Evolutionary conservation across 768 basidiomycete species (phyloP).

Genomic region (Boletus tomentosulus): DNA sequence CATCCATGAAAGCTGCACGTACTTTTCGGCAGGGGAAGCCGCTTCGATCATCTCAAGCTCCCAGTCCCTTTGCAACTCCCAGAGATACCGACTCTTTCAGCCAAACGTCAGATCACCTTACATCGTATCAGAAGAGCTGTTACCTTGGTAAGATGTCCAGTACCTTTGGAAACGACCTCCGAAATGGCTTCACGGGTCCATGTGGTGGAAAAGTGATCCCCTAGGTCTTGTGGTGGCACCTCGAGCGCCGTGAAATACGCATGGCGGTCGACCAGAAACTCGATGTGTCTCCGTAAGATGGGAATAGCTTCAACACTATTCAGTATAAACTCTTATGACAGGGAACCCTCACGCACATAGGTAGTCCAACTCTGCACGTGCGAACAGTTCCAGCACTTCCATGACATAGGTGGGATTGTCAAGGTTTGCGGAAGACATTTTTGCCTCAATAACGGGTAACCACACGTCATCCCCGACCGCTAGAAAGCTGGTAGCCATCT

Average conservation of each 20-base stretch:
- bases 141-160: constrained; percentile 63
- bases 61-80: constrained; percentile 73
- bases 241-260: constrained; percentile 35
- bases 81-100: constrained; percentile 62
- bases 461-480: constrained; percentile 70
- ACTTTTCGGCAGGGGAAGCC: constrained; percentile 47
- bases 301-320: constrained; percentile 59
- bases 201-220: constrained; percentile 53
- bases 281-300: constrained; percentile 62
- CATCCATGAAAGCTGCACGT: background rate
- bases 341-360: constrained; percentile 55
- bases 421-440: constrained; percentile 46
- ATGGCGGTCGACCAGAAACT: constrained; percentile 48
- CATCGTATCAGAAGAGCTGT: constrained; percentile 9
- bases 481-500: constrained; percentile 60
- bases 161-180: constrained; percentile 52
- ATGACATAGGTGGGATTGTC: constrained; percentile 48
- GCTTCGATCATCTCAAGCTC: constrained; percentile 60
- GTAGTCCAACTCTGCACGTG: constrained; percentile 70
- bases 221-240: constrained; percentile 45
- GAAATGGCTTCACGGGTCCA: constrained; percentile 59
- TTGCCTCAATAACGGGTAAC: constrained; percentile 62
- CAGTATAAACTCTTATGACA: constrained; percentile 11
- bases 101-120: constrained; percentile 12
- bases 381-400: constrained; percentile 58